Conservation (phyloP, 2,329 filamentous ascomycete species). For the Alternaria consortialis region DNA sequence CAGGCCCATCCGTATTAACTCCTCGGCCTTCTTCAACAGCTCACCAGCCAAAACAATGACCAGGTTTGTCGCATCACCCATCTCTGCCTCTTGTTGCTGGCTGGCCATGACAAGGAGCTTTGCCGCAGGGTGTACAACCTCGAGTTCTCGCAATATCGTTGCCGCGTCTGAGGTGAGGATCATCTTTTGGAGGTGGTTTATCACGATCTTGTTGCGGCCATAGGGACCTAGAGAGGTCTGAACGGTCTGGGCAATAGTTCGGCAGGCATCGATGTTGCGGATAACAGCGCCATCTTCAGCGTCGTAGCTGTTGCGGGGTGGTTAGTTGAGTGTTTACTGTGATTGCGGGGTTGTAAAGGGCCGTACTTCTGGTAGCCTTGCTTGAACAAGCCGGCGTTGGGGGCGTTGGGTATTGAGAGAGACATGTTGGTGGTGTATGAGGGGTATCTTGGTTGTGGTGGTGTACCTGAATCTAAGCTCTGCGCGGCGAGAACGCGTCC, state of each 20-base stretch:
- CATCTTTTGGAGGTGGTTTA: conserved; percentile 99
- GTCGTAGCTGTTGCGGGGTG: conserved; percentile 77
- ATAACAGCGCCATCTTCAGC: conserved; percentile 98
- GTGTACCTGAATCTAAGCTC: conserved; percentile 29
- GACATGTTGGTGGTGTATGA: conserved; percentile 72
- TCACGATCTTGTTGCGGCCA: conserved; percentile 99
- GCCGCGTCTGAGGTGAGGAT: conserved; percentile 97
- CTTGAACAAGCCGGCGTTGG: conserved; percentile 94
- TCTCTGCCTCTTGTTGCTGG: conserved; percentile 98
- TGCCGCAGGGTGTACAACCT: conserved; percentile 96
- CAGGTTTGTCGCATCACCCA: conserved; percentile 98
- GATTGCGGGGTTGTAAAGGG: conserved; percentile 24
- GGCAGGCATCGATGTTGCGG: conserved; percentile 98
- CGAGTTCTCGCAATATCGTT: conserved; percentile 95
- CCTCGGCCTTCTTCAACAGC: conserved; percentile 95
- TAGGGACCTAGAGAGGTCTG: conserved; percentile 97
- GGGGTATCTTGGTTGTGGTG: conserved; percentile 43
- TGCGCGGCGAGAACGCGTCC: conserved; percentile 40
- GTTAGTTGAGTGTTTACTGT: conserved; percentile 42
- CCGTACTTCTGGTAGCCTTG: conserved; percentile 92
- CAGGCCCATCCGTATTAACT: conserved; percentile 92
- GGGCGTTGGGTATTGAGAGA: conserved; percentile 92
- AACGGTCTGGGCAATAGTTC: conserved; percentile 93
- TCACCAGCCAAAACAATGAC: conserved; percentile 96
- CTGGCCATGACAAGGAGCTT: conserved; percentile 98